phyloP scores from a whole-genome alignment of 2,329 filamentous ascomycete genomes.

The Orbilia brochopaga region DNA sequence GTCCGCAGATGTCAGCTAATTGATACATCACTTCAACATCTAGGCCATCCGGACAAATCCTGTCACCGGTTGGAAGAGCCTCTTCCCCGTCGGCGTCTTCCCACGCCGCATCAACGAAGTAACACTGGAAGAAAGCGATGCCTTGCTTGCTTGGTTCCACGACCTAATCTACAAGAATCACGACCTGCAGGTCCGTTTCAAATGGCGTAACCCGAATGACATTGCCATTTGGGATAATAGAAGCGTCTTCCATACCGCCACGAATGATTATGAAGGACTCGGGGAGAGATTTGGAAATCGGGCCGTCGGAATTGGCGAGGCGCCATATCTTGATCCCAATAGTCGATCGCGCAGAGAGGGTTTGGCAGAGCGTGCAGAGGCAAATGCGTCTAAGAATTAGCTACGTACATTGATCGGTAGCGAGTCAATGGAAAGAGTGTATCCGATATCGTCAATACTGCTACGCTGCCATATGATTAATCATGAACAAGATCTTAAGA shows the following conservation, averaged over 20 bases:
- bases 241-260: constrained; percentile 67
- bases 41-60: constrained; percentile 64
- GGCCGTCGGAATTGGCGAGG: constrained; percentile 65
- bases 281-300: constrained; percentile 64
- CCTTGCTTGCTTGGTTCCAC: constrained; percentile 63
- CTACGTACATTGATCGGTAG: too few species aligned
- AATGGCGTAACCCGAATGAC: constrained; percentile 56
- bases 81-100: constrained; percentile 65
- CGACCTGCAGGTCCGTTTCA: constrained; percentile 64
- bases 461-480: background rate
- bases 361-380: constrained; percentile 54
- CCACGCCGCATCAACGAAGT: constrained; percentile 65
- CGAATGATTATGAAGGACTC: constrained; percentile 67
- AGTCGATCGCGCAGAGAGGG: constrained; percentile 62
- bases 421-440: background rate
- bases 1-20: background rate
- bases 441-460: background rate
- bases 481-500: background rate
- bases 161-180: constrained; percentile 64
- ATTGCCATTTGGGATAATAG: constrained; percentile 72
- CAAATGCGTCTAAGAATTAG: constrained; percentile 8
- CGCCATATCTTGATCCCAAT: constrained; percentile 64
- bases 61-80: constrained; percentile 65
- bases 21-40: background rate
- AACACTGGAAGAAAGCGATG: constrained; percentile 64